Conservation (phyloP, 2,329 filamentous ascomycete species). For the Colletotrichum kahawae region DNA sequence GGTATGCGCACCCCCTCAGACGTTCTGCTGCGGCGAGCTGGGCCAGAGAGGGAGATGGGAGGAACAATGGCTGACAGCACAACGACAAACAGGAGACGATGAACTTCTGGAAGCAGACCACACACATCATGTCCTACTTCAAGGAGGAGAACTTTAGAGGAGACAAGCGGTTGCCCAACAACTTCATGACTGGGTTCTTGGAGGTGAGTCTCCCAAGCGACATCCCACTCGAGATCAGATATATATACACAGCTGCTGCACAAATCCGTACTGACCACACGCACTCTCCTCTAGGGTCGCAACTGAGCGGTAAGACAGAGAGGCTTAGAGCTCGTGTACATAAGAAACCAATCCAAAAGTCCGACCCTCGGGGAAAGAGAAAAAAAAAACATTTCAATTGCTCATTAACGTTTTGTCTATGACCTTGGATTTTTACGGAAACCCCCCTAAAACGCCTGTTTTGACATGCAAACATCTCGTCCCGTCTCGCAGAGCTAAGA, state of each 20-base stretch:
- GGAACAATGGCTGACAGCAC: neutral
- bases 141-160: slow-evolving; percentile 80
- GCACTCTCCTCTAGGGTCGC: slow-evolving; percentile 16
- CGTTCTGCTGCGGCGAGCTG: neutral
- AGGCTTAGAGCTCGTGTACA: slow-evolving; percentile 13
- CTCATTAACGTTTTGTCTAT: slow-evolving; percentile 9
- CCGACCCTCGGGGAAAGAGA: neutral
- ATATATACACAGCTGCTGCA: neutral
- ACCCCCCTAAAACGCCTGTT: neutral
- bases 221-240: neutral
- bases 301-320: slow-evolving; percentile 20
- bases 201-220: slow-evolving; percentile 67
- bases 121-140: slow-evolving; percentile 97
- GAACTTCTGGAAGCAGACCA: slow-evolving; percentile 99
- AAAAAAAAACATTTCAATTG: neutral
- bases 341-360: slow-evolving; percentile 13
- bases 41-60: too few relatives aligned
- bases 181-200: slow-evolving; percentile 93
- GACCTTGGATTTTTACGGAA: neutral
- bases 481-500: slow-evolving; percentile 34
- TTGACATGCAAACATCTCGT: neutral
- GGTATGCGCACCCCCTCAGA: slow-evolving; percentile 55
- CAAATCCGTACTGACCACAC: neutral
- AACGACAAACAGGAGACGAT: slow-evolving; percentile 77
- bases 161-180: slow-evolving; percentile 79